These are phyloP conservation scores for Lactarius akahatsu DNA, from an alignment of 768 basidiomycete species.

Conservation along the genomic window DNA sequence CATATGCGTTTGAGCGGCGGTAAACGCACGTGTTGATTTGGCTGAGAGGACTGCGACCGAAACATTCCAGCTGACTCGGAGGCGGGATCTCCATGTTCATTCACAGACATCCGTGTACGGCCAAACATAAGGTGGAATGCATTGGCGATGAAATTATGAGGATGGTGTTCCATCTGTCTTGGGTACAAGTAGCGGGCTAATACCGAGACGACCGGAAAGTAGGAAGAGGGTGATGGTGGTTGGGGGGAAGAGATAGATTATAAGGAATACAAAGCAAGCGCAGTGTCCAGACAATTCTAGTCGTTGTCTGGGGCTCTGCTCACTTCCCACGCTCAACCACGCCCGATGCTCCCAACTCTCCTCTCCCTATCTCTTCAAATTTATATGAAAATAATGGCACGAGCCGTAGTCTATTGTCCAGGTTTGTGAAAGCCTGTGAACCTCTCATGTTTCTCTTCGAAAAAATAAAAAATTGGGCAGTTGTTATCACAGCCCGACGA, in stretches of 20 bases:
- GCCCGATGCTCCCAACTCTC: not conserved
- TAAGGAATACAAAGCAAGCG: not conserved
- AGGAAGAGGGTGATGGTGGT: conserved; percentile 2
- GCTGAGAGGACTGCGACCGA: not conserved
- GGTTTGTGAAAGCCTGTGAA: not conserved
- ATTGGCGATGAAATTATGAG: not conserved
- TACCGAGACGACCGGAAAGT: not conserved
- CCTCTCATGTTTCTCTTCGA: not conserved
- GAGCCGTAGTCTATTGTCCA: not conserved
- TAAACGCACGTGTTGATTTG: conserved; percentile 12
- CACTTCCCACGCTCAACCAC: not conserved
- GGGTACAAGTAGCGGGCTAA: not conserved
- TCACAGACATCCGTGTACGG: conserved; percentile 10
- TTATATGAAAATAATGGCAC: not conserved
- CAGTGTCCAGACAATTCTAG: not conserved
- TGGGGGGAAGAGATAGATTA: not conserved
- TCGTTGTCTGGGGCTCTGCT: not conserved
- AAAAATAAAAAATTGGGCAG: not conserved
- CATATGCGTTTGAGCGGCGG: conserved; percentile 4
- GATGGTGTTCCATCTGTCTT: conserved; percentile 19
- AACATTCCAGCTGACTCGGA: not conserved
- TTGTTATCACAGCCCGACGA: not conserved
- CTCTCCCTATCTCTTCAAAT: not conserved
- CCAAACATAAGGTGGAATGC: conserved; percentile 18
- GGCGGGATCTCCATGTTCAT: conserved; percentile 6